Evolutionary conservation across 768 basidiomycete species (phyloP).

Genomic region (Cubamyces lactineus): DNA sequence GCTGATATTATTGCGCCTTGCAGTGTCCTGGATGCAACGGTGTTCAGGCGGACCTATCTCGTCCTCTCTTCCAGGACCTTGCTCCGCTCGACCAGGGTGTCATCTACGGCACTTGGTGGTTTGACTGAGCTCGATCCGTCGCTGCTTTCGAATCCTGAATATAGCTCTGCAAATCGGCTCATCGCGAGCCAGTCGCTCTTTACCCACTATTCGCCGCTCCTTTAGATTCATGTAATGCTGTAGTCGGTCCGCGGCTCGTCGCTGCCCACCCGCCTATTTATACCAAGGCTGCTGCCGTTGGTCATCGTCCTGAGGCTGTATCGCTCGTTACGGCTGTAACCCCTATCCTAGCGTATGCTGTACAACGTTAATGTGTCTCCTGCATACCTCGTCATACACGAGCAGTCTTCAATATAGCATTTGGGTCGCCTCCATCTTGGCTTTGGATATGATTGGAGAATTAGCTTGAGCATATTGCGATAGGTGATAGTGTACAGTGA

Average conservation of each 20-base stretch:
- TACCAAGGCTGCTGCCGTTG: background rate
- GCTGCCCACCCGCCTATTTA: background rate
- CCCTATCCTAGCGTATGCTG: slow-evolving; percentile 8
- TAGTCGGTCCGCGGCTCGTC: background rate
- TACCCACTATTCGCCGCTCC: background rate
- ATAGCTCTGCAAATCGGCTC: background rate
- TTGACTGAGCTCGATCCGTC: slow-evolving; percentile 28
- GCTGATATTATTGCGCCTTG: background rate
- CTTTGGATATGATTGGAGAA: background rate
- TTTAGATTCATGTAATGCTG: slow-evolving; percentile 5
- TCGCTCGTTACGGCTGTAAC: slow-evolving; percentile 16
- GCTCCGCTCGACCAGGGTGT: slow-evolving; percentile 51
- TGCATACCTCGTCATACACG: background rate
- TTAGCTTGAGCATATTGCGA: slow-evolving; percentile 8
- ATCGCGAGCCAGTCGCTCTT: background rate
- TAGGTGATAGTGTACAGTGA: slow-evolving; percentile 11
- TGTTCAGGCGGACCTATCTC: slow-evolving; percentile 68
- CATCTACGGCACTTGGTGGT: slow-evolving; percentile 65
- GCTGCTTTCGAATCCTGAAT: background rate
- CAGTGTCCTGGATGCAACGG: slow-evolving; percentile 70
- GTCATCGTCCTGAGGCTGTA: slow-evolving; percentile 13
- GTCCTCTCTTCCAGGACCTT: slow-evolving; percentile 68
- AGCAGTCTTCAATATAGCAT: background rate
- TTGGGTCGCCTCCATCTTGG: background rate
- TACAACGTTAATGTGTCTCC: slow-evolving; percentile 13